Percentiles rank a stretch among this genome's conserved stretches.
Evolutionary conservation across 441 rosid genomes (phyloP).

Genomic region (Hura crepitans): DNA sequence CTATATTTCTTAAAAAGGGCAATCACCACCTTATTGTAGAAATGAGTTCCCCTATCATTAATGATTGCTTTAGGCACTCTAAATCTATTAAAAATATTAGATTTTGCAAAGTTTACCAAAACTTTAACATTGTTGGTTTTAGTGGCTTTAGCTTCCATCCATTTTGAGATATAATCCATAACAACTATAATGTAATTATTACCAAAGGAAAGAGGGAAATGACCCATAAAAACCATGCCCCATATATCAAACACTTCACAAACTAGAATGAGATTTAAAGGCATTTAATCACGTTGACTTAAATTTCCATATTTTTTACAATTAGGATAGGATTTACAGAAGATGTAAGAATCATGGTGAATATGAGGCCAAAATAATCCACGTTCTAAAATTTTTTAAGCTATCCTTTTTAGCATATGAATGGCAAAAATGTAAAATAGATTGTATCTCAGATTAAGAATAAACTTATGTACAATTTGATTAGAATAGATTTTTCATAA

Average conservation of each 20-base stretch:
- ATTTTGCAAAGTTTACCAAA: too few species aligned
- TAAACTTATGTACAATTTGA: neutral
- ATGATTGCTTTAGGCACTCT: too few species aligned
- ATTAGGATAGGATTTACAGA: neutral
- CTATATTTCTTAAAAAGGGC: too few species aligned
- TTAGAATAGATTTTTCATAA: too few species aligned
- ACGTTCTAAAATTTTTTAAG: neutral
- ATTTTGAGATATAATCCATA: too few species aligned
- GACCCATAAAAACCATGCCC: neutral
- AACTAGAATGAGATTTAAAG: neutral
- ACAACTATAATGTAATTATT: too few species aligned
- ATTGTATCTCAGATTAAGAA: neutral
- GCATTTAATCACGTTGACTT: neutral
- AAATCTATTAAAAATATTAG: too few species aligned
- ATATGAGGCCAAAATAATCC: neutral
- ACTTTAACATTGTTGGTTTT: too few species aligned
- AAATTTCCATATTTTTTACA: neutral
- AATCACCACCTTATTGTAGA: too few species aligned
- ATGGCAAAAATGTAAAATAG: neutral
- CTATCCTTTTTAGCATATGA: neutral
- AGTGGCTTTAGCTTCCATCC: too few species aligned
- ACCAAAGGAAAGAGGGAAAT: neutral
- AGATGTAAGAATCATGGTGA: neutral
- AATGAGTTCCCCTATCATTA: too few species aligned
- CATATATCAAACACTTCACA: neutral